Evolutionary conservation across 345 rosid species (phyloP).

Genomic region (Gossypium arboreum): DNA sequence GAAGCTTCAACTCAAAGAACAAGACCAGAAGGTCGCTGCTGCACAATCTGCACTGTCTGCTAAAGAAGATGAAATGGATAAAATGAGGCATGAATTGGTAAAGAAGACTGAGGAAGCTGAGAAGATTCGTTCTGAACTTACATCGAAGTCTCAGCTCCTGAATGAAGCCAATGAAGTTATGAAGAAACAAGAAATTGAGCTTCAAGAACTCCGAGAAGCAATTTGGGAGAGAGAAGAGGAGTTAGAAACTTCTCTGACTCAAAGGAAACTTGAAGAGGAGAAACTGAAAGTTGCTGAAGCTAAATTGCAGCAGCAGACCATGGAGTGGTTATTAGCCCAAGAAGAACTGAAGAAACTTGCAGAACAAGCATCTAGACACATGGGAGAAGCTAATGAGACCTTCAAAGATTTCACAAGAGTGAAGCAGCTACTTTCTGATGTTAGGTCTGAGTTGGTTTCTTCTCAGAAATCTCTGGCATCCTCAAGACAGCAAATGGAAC

Average conservation of each 20-base stretch:
- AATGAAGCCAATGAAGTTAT: constrained; percentile 59
- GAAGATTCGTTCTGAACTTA: constrained; percentile 39
- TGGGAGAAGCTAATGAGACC: constrained; percentile 48
- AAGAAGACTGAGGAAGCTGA: constrained; percentile 48
- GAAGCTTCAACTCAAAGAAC: constrained; percentile 47
- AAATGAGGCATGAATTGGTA: constrained; percentile 44
- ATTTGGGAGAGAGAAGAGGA: constrained; percentile 62
- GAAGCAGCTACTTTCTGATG: constrained; percentile 61
- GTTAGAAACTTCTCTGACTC: constrained; percentile 37
- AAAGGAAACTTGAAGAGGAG: constrained; percentile 53
- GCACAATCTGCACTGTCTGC: constrained; percentile 38
- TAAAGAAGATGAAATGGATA: constrained; percentile 54
- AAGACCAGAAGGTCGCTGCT: constrained; percentile 45
- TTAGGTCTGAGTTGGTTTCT: constrained; percentile 65
- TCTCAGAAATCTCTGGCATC: constrained; percentile 63
- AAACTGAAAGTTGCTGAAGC: constrained; percentile 55
- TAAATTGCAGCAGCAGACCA: constrained; percentile 61
- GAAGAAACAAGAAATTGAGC: constrained; percentile 56
- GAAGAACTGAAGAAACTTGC: constrained; percentile 56
- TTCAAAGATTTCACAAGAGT: constrained; percentile 61
- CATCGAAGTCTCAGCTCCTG: constrained; percentile 51
- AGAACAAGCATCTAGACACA: constrained; percentile 37
- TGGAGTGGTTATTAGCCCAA: constrained; percentile 63
- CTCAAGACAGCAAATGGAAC: constrained; percentile 60
- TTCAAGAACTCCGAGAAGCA: constrained; percentile 46